A percentile compares a stretch with the other conserved stretches of the same genome.
phyloP scores from a whole-genome alignment of 768 basidiomycete species.

The Leucocoprinus birnbaumii region DNA sequence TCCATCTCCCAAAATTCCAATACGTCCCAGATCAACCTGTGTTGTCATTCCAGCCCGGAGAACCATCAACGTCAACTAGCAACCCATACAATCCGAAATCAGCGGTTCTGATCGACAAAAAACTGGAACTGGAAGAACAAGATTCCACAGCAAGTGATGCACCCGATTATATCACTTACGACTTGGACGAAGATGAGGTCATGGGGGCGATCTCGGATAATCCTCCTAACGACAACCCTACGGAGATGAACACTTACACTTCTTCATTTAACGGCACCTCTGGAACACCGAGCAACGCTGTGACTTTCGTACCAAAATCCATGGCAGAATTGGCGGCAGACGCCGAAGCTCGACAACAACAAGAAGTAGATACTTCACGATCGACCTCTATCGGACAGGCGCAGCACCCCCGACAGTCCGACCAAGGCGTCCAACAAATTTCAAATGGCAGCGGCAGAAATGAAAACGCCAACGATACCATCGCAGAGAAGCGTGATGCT shows the following conservation, averaged over 20 bases:
- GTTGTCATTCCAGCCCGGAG: neutral
- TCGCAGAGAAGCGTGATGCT: neutral
- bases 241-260: neutral
- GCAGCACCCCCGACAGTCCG: neutral
- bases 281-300: neutral
- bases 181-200: constrained; percentile 24
- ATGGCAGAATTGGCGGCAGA: constrained; percentile 10
- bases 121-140: constrained; percentile 17
- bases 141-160: constrained; percentile 10
- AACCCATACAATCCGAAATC: neutral
- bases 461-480: constrained; percentile 10
- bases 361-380: neutral
- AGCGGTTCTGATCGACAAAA: neutral
- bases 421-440: too few relatives aligned
- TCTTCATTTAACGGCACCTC: neutral
- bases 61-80: neutral
- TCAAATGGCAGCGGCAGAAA: too few relatives aligned
- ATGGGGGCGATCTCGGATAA: too few relatives aligned
- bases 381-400: neutral
- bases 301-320: constrained; percentile 1
- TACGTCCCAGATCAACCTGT: constrained; percentile 25
- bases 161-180: constrained; percentile 29
- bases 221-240: neutral
- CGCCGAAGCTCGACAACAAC: neutral
- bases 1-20: constrained; percentile 62